phyloP scores from a whole-genome alignment of 2,329 filamentous ascomycete species.

The Talaromyces sp. region DNA sequence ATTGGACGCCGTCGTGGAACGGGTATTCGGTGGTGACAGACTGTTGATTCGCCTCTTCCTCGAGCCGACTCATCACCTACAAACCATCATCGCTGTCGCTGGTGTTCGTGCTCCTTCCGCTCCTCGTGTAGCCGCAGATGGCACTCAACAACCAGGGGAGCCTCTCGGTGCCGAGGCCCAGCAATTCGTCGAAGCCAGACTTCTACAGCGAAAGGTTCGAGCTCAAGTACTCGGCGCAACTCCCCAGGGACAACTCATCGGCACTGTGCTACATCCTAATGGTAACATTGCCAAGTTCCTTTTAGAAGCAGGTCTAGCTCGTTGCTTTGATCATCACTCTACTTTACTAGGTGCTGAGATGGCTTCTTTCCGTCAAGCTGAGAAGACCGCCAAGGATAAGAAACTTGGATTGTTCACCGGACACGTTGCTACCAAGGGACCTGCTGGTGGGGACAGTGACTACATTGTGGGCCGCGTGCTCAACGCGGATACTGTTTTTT shows the following conservation, averaged over 20 bases:
- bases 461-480: slow-evolving; percentile 81
- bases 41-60: slow-evolving; percentile 78
- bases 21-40: slow-evolving; percentile 86
- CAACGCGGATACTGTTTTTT: slow-evolving; percentile 81
- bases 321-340: slow-evolving; percentile 94
- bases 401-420: slow-evolving; percentile 78
- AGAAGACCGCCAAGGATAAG: slow-evolving; percentile 75
- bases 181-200: slow-evolving; percentile 76
- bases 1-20: slow-evolving; percentile 82
- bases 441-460: slow-evolving; percentile 63
- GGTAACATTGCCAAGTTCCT: slow-evolving; percentile 92
- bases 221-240: slow-evolving; percentile 81
- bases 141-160: slow-evolving; percentile 78
- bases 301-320: slow-evolving; percentile 80
- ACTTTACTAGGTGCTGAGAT: slow-evolving; percentile 87
- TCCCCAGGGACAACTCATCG: slow-evolving; percentile 88
- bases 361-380: slow-evolving; percentile 76
- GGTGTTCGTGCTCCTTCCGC: slow-evolving; percentile 88
- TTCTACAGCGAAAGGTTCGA: slow-evolving; percentile 82
- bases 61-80: slow-evolving; percentile 76
- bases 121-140: slow-evolving; percentile 74
- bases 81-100: slow-evolving; percentile 83
- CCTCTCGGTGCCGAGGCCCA: slow-evolving; percentile 86
- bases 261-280: slow-evolving; percentile 77
- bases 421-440: slow-evolving; percentile 64